Conservation (phyloP, 306 rosid genomes). For the Cicer pinnatifidum region DNA sequence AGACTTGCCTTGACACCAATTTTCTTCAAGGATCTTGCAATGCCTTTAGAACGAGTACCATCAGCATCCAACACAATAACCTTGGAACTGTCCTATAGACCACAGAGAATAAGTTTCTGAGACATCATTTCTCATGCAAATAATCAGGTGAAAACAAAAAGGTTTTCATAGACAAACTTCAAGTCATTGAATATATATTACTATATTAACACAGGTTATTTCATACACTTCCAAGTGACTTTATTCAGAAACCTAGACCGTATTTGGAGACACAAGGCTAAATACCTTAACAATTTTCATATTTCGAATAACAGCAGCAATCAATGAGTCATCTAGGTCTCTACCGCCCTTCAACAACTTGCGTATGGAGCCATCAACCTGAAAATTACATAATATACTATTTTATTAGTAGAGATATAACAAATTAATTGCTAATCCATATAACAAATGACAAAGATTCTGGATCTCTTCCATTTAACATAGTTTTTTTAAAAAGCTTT, state of each 20-base stretch:
- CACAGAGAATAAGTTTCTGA: slow-evolving; percentile 56
- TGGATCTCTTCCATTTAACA: slow-evolving; percentile 26
- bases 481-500: not conserved
- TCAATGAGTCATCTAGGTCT: slow-evolving; percentile 73
- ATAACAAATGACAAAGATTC: slow-evolving; percentile 23
- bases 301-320: slow-evolving; percentile 76
- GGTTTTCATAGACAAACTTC: slow-evolving; percentile 34
- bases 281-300: slow-evolving; percentile 84
- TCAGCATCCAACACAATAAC: slow-evolving; percentile 89
- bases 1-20: slow-evolving; percentile 83
- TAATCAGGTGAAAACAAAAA: slow-evolving; percentile 34
- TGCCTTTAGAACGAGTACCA: slow-evolving; percentile 78
- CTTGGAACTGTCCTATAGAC: slow-evolving; percentile 92
- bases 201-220: not conserved
- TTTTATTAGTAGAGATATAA: slow-evolving; percentile 16
- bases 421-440: slow-evolving; percentile 16
- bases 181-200: slow-evolving; percentile 21
- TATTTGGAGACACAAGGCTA: slow-evolving; percentile 40
- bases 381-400: slow-evolving; percentile 41
- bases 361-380: slow-evolving; percentile 64
- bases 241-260: slow-evolving; percentile 37
- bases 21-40: slow-evolving; percentile 89
- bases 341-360: slow-evolving; percentile 73
- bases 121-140: slow-evolving; percentile 54
- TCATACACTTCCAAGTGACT: slow-evolving; percentile 19